phyloP scores from a whole-genome alignment of 2,329 filamentous ascomycete species.

The Beauveria brongniartii region DNA sequence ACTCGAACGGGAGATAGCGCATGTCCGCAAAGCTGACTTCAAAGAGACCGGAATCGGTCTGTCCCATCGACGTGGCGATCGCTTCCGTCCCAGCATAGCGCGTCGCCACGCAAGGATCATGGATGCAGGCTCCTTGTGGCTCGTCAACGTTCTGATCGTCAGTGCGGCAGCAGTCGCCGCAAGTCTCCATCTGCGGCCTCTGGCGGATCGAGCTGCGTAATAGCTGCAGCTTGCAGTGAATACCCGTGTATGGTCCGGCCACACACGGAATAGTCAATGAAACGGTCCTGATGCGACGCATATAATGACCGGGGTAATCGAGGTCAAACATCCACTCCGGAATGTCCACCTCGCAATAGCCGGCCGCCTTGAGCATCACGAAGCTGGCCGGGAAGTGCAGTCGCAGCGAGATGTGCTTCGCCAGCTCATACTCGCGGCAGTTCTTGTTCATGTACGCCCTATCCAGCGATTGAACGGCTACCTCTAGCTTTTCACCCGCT shows the following conservation, averaged over 20 bases:
- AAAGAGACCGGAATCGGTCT: slow-evolving; percentile 26
- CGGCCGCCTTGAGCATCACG: slow-evolving; percentile 6
- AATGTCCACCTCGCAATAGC: slow-evolving; percentile 16
- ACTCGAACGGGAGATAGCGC: slow-evolving; percentile 30
- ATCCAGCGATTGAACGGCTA: slow-evolving; percentile 5
- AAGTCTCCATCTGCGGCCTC: background rate
- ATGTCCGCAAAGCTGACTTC: slow-evolving; percentile 23
- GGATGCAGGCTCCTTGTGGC: background rate
- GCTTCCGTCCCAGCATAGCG: slow-evolving; percentile 9
- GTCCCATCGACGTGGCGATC: slow-evolving; percentile 9
- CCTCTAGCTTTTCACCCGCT: slow-evolving; percentile 10
- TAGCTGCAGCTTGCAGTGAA: slow-evolving; percentile 12
- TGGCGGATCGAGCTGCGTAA: slow-evolving; percentile 2
- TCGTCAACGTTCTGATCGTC: background rate
- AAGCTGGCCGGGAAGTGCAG: slow-evolving; percentile 7
- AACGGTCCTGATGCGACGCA: slow-evolving; percentile 26
- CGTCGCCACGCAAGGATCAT: slow-evolving; percentile 3
- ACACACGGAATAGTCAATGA: slow-evolving; percentile 24
- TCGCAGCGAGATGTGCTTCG: slow-evolving; percentile 12
- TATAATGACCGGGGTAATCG: slow-evolving; percentile 33
- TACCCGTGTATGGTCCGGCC: slow-evolving; percentile 20
- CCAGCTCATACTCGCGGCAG: slow-evolving; percentile 12
- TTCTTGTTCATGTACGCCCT: slow-evolving; percentile 10
- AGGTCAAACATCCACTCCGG: slow-evolving; percentile 28
- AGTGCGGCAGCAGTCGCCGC: background rate